phyloP scores from a whole-genome alignment of 129 eudicot genomes.

The Lactuca sativa region DNA sequence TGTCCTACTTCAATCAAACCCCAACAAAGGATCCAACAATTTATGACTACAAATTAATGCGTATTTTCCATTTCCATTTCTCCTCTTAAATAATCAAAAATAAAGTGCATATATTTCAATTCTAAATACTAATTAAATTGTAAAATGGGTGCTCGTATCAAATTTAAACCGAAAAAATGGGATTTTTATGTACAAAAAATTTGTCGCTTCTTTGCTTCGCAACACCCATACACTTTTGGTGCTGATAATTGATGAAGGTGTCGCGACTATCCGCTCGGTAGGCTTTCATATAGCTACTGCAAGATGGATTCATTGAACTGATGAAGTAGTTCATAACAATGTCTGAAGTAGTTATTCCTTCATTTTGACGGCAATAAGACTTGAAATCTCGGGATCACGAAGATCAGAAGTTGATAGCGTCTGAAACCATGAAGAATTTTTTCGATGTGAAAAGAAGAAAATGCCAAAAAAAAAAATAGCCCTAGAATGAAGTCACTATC shows the following conservation, averaged over 20 bases:
- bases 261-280: too few relatives aligned
- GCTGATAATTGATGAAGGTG: too few relatives aligned
- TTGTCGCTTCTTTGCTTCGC: not conserved
- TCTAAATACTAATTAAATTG: constrained; percentile 45
- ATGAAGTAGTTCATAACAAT: too few relatives aligned
- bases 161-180: constrained; percentile 13
- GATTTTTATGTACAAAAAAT: constrained; percentile 11
- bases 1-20: too few relatives aligned
- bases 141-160: constrained; percentile 47
- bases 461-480: too few relatives aligned
- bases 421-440: constrained; percentile 44
- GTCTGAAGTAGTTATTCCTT: constrained; percentile 32
- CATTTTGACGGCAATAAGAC: constrained; percentile 73
- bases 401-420: constrained; percentile 78
- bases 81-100: not conserved
- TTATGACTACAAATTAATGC: constrained; percentile 29
- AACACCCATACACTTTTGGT: too few relatives aligned
- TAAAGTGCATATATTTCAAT: constrained; percentile 30
- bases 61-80: constrained; percentile 9
- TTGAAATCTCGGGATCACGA: constrained; percentile 74
- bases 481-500: too few relatives aligned
- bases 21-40: not conserved
- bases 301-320: too few relatives aligned
- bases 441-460: not conserved
- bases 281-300: too few relatives aligned